Evolutionary conservation across 495 filamentous ascomycete genomes (phyloP), one percentile per base, ranked within the genome.

Genomic region (Trichoderma orchidacearum): DNA sequence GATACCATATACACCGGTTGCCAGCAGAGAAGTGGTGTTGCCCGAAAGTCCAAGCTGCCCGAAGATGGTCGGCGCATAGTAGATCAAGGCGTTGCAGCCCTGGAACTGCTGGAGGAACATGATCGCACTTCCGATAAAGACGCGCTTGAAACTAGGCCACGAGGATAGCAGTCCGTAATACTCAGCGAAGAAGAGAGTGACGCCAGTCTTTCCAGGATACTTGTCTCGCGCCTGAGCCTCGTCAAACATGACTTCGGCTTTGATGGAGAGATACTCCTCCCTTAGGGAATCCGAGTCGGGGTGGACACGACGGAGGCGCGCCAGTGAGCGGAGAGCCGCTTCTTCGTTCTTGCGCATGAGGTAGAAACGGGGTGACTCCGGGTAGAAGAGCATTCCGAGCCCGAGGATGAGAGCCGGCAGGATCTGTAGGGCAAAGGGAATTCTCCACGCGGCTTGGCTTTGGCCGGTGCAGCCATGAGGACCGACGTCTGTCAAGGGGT

Each of bases 51-150:
- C 82, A 1, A 84, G 69, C 27, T 73, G 67, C 3, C 60, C 58
- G 67, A 84, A 84, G 29, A 84, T 80, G 1, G 75, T 73, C 1
- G 81, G 80, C 11, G 81, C 81, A 62, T 83, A 84, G 71, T 83
- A 72, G 17, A 66, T 65, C 21, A 64, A 61, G 1, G 60, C 58
- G 38, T 61, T 61, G 55, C 30, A 27, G 2, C 54, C 74, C 0
- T 73, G 69, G 30, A 77, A 78, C 64, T 78, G 63, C 36, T 64
- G 59, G 17, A 72, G 57, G 51, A 63, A 60, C 61, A 63, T 63
- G 51, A 63, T 27, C 0, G 56, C 59, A 35, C 59, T 65, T 8
- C 55, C 55, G 11, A 66, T 52, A 2, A 63, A 13, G 1, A 60
- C 54, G 38, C 70, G 70, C 18, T 64, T 61, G 45, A 64, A 55